phyloP scores from a whole-genome alignment of 768 basidiomycete genomes.

The Leccinellum luteum region DNA sequence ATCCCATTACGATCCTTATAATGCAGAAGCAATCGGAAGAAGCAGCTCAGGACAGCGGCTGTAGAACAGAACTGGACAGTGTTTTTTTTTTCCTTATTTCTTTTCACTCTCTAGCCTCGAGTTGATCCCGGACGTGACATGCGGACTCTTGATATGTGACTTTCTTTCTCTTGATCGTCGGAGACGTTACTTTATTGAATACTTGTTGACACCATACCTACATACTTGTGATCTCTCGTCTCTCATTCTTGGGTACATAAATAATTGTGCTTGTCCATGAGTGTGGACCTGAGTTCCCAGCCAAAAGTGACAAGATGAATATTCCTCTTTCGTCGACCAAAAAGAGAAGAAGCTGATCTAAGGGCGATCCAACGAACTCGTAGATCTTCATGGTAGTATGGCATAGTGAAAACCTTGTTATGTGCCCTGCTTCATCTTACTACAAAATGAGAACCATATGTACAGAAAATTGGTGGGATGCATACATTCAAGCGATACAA shows the following conservation, averaged over 20 bases:
- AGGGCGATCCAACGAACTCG: too few relatives aligned
- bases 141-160: slow-evolving; percentile 7
- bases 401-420: too few relatives aligned
- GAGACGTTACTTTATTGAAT: slow-evolving; percentile 6
- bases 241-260: not conserved
- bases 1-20: slow-evolving; percentile 27
- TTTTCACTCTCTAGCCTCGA: not conserved
- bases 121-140: not conserved
- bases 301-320: too few relatives aligned
- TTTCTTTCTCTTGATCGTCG: not conserved
- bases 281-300: too few relatives aligned
- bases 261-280: not conserved
- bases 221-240: slow-evolving; percentile 6
- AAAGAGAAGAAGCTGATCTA: too few relatives aligned
- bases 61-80: slow-evolving; percentile 17
- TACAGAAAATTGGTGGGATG: not conserved
- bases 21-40: slow-evolving; percentile 23
- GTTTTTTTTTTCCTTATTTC: not conserved
- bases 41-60: slow-evolving; percentile 23
- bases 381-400: too few relatives aligned
- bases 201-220: not conserved
- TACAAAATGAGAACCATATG: not conserved
- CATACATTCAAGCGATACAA: not conserved
- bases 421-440: not conserved
- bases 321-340: too few relatives aligned